These are phyloP conservation scores for Myxozyma neotropica DNA, from an alignment of 805 yeast species.

Conservation along the genomic window DNA sequence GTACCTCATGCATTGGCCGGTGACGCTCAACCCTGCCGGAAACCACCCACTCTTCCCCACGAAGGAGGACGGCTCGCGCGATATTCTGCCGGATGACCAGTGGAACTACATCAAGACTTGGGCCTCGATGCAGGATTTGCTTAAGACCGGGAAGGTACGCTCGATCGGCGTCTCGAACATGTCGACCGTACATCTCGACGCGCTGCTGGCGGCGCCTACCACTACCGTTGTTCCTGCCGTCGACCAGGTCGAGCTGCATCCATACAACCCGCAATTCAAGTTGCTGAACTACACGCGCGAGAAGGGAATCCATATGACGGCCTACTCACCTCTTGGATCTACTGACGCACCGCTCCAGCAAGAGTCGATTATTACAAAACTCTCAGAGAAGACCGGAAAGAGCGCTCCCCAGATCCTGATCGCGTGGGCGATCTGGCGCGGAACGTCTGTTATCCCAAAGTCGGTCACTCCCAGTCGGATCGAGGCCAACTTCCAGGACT, in stretches of 20 bases:
- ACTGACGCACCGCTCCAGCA: constrained; percentile 40
- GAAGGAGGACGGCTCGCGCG: constrained; percentile 47
- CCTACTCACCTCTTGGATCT: constrained; percentile 79
- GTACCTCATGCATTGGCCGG: constrained; percentile 84
- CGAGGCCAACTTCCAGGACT: constrained; percentile 46
- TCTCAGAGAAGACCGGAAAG: constrained; percentile 60
- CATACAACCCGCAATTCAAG: constrained; percentile 67
- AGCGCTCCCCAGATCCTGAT: constrained; percentile 56
- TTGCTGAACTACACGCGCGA: constrained; percentile 55
- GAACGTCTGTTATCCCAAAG: constrained; percentile 67
- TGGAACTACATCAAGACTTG: constrained; percentile 61
- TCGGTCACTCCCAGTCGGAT: constrained; percentile 69
- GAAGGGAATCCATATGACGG: constrained; percentile 63
- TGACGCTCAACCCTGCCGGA: constrained; percentile 50
- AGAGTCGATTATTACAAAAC: constrained; percentile 53
- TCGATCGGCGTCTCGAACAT: constrained; percentile 82
- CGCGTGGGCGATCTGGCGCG: constrained; percentile 60
- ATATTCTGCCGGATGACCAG: constrained; percentile 38
- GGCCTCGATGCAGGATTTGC: constrained; percentile 62
- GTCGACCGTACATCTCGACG: constrained; percentile 43
- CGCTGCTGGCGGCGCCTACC: constrained; percentile 28
- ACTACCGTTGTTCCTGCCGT: constrained; percentile 63
- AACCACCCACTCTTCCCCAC: constrained; percentile 47
- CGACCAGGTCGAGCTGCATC: constrained; percentile 79
- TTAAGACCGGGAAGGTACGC: constrained; percentile 57